phyloP scores from a whole-genome alignment of 257 asterid genomes.

The Cynanchum wilfordii region DNA sequence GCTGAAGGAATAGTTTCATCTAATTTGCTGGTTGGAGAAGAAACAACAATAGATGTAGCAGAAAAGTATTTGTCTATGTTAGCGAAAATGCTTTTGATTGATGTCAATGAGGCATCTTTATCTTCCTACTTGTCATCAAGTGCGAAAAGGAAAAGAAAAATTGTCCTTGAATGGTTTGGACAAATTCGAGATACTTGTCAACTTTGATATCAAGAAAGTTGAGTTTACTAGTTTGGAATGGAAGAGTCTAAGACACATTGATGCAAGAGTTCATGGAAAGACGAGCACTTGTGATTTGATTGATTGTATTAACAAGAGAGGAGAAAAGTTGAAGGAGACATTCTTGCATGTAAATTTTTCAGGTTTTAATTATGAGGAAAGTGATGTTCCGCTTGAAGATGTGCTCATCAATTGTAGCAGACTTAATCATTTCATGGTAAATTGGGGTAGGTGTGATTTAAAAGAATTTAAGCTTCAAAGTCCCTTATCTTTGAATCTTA shows the following conservation, averaged over 20 bases:
- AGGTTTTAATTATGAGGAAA: background rate
- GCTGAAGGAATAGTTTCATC: background rate
- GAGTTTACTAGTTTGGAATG: background rate
- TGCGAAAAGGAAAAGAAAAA: background rate
- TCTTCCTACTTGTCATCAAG: background rate
- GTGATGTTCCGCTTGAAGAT: background rate
- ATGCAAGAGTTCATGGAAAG: background rate
- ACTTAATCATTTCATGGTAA: background rate
- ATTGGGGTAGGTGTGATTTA: background rate
- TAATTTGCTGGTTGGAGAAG: background rate
- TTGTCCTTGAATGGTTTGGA: background rate
- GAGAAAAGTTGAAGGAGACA: background rate
- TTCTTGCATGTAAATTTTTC: background rate
- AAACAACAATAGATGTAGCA: background rate
- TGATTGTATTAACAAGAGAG: background rate
- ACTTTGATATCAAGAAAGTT: background rate
- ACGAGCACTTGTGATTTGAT: no score
- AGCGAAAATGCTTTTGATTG: background rate
- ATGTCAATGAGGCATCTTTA: background rate
- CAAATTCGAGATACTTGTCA: background rate
- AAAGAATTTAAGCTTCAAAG: background rate
- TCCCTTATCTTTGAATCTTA: no score
- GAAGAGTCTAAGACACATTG: background rate
- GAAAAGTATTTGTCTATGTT: background rate
- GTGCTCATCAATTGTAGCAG: background rate